Evolutionary conservation across 108 stramenopile species (phyloP).

Genomic region (Cyclostephanos tholiformis): DNA sequence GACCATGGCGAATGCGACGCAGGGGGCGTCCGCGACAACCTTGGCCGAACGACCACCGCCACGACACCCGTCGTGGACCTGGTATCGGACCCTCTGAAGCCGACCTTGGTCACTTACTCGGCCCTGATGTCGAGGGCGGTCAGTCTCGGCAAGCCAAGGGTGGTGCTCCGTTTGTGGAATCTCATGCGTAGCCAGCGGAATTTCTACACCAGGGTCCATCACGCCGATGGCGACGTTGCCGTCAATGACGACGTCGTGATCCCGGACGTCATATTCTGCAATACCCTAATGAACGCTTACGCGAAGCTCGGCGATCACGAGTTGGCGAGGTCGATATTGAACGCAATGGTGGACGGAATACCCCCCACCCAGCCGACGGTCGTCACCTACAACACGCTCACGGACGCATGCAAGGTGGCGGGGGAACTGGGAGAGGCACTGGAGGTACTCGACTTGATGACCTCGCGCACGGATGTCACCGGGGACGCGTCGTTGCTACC

Average conservation of each 20-base stretch:
- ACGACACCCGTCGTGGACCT: too few relatives aligned
- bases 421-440: constrained; percentile 67
- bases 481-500: constrained; percentile 43
- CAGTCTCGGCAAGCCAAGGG: too few relatives aligned
- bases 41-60: too few relatives aligned
- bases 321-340: constrained; percentile 61
- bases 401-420: constrained; percentile 67
- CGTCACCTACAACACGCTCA: constrained; percentile 84
- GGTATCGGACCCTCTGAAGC: too few relatives aligned
- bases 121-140: too few relatives aligned
- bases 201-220: constrained; percentile 15
- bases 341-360: constrained; percentile 67
- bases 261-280: constrained; percentile 83
- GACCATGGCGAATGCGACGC: too few relatives aligned
- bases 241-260: constrained; percentile 12
- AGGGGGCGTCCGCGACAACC: too few relatives aligned
- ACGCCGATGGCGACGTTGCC: constrained; percentile 18
- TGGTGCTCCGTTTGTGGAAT: too few relatives aligned
- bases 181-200: too few relatives aligned
- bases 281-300: constrained; percentile 88
- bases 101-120: too few relatives aligned
- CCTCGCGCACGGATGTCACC: too few relatives aligned
- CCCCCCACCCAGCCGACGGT: constrained; percentile 65
- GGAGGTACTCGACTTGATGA: too few relatives aligned
- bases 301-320: constrained; percentile 72